These are phyloP conservation scores for Aspergillus campestris DNA, from an alignment of 495 filamentous ascomycete species.

Conservation along the genomic window DNA sequence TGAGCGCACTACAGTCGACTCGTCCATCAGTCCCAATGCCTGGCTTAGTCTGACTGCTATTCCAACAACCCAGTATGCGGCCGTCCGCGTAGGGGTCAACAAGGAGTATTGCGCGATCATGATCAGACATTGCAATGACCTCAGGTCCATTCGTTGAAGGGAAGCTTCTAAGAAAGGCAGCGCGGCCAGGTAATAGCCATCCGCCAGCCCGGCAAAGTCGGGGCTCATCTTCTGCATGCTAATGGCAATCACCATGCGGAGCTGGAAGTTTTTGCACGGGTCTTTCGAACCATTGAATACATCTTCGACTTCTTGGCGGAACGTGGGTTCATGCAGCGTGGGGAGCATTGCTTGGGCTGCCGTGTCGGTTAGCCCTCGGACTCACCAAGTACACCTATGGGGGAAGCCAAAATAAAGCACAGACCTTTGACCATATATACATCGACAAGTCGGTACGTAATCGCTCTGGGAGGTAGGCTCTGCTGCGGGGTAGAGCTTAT, in stretches of 20 bases:
- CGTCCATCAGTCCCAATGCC: conserved; percentile 74
- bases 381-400: too few species aligned
- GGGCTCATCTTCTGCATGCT: conserved; percentile 81
- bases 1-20: conserved; percentile 65
- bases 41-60: conserved; percentile 78
- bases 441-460: conserved; percentile 67
- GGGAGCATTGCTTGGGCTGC: conserved; percentile 80
- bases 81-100: conserved; percentile 79
- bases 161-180: conserved; percentile 71
- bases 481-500: conserved; percentile 65
- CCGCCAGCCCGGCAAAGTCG: conserved; percentile 74
- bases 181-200: conserved; percentile 85
- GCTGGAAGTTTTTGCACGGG: conserved; percentile 74
- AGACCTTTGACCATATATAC: conserved; percentile 74
- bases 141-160: conserved; percentile 70
- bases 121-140: conserved; percentile 80
- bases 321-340: conserved; percentile 72
- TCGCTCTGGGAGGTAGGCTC: conserved; percentile 53
- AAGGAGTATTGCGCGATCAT: conserved; percentile 88
- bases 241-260: conserved; percentile 85
- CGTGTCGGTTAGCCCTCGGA: conserved; percentile 2
- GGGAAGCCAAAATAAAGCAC: conserved; percentile 11
- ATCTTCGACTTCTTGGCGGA: conserved; percentile 65
- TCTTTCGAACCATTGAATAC: conserved; percentile 70
- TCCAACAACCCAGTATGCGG: conserved; percentile 85